phyloP scores from a whole-genome alignment of 1,284 basidiomycete species.

The Stygiomarasmius scandens region DNA sequence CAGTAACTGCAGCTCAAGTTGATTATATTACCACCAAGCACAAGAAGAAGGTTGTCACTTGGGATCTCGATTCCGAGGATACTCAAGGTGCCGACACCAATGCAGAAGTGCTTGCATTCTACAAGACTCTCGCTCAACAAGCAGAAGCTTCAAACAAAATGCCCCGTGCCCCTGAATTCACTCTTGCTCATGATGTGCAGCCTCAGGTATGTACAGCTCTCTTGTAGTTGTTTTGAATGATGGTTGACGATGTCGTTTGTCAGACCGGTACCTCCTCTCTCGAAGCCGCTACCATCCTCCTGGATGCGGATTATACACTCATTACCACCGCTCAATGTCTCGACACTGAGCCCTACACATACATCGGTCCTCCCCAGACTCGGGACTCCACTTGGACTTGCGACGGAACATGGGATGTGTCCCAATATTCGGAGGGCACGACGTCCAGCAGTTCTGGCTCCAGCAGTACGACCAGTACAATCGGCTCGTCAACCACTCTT shows the following conservation, averaged over 20 bases:
- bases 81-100: neutral
- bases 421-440: neutral
- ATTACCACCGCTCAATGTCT: neutral
- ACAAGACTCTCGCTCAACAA: neutral
- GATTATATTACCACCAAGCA: neutral
- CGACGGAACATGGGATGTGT: neutral
- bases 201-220: neutral
- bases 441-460: neutral
- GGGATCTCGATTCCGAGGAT: neutral
- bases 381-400: neutral
- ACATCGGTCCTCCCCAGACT: neutral
- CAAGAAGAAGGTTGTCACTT: neutral
- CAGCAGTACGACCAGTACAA: neutral
- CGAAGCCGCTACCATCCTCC: neutral
- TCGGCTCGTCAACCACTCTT: neutral
- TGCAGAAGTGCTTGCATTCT: neutral
- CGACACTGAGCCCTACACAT: neutral
- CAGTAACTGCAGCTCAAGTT: neutral
- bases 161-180: neutral
- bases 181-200: neutral
- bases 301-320: neutral
- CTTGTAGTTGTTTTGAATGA: too few relatives aligned
- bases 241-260: neutral
- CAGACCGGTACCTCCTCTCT: neutral
- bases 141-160: neutral